Evolutionary conservation across 2,329 filamentous ascomycete species (phyloP).

Genomic region (Chaetomiaceae sp.): DNA sequence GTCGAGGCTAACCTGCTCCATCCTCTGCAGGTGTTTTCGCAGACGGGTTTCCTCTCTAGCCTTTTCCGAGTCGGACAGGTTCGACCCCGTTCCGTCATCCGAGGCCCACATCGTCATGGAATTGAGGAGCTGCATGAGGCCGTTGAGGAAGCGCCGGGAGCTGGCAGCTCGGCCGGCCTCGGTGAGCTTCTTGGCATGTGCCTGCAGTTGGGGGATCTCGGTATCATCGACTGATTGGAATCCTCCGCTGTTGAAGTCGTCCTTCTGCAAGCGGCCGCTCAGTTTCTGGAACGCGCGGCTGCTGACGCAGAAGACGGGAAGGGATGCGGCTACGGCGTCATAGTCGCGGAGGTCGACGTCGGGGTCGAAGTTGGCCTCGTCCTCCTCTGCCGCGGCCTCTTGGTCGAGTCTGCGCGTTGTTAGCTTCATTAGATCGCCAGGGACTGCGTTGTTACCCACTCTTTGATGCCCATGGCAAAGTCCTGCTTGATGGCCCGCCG

Average conservation of each 20-base stretch:
- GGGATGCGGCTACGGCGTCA: conserved; percentile 46
- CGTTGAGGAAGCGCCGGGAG: conserved; percentile 25
- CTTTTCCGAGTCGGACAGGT: conserved; percentile 20
- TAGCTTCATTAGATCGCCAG: background rate
- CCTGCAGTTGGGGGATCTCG: conserved; percentile 54
- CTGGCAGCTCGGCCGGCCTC: conserved; percentile 20
- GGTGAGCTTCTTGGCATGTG: conserved; percentile 56
- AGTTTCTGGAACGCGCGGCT: conserved; percentile 60
- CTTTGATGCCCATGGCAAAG: conserved; percentile 57
- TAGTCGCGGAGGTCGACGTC: conserved; percentile 55
- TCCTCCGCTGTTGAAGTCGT: conserved; percentile 44
- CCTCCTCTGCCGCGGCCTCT: conserved; percentile 46
- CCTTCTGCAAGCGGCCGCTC: conserved; percentile 49
- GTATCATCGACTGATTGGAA: conserved; percentile 52
- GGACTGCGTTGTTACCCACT: conserved; percentile 33
- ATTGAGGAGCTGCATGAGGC: conserved; percentile 25
- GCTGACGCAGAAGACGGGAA: conserved; percentile 63
- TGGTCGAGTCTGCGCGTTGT: conserved; percentile 44
- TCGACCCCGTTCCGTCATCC: conserved; percentile 21
- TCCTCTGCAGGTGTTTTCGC: conserved; percentile 12
- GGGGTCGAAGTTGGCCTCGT: conserved; percentile 52
- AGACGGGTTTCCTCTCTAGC: conserved; percentile 16
- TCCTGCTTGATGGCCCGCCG: conserved; percentile 53
- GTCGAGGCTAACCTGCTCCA: conserved; percentile 22
- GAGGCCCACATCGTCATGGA: conserved; percentile 28